Conservation (phyloP, 2,329 filamentous ascomycete species). For the Mollisiaceae sp. region DNA sequence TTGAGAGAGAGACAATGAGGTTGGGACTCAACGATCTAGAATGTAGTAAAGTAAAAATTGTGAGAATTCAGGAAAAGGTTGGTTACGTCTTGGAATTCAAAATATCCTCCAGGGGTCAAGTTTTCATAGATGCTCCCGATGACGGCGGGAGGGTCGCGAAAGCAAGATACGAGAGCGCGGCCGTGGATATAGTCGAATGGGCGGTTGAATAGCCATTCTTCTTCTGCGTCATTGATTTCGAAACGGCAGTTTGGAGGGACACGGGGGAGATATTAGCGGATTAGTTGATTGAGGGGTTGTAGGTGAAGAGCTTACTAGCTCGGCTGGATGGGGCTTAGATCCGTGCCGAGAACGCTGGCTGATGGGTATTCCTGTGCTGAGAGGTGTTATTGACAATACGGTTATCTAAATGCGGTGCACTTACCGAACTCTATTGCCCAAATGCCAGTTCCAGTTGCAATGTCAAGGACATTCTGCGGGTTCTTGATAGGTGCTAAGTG, state of each 20-base stretch:
- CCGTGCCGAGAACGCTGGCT: conserved; percentile 17
- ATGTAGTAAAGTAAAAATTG: too few relatives aligned
- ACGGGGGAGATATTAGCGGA: not conserved
- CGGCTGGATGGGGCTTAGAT: conserved; percentile 19
- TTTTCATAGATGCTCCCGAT: conserved; percentile 7
- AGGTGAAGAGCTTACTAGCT: not conserved
- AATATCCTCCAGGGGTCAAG: conserved; percentile 10
- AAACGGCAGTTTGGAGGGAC: conserved; percentile 24
- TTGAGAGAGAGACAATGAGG: too few relatives aligned
- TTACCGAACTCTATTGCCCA: conserved; percentile 29
- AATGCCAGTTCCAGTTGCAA: conserved; percentile 25
- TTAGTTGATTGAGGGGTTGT: too few relatives aligned
- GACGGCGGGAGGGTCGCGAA: conserved; percentile 15
- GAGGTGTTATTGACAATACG: not conserved
- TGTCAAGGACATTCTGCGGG: conserved; percentile 23
- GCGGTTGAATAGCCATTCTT: conserved; percentile 20
- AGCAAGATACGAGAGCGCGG: conserved; percentile 20
- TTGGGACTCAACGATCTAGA: too few relatives aligned
- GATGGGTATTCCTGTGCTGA: conserved; percentile 22
- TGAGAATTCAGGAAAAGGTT: too few relatives aligned
- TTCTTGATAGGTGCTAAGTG: conserved; percentile 19
- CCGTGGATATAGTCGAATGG: conserved; percentile 25
- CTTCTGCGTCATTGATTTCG: conserved; percentile 22
- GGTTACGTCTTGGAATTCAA: conserved; percentile 14
- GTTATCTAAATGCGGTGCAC: not conserved